Base-by-base conservation (phyloP, 495 filamentous ascomycete species). In the Penicillium waksmanii region DNA sequence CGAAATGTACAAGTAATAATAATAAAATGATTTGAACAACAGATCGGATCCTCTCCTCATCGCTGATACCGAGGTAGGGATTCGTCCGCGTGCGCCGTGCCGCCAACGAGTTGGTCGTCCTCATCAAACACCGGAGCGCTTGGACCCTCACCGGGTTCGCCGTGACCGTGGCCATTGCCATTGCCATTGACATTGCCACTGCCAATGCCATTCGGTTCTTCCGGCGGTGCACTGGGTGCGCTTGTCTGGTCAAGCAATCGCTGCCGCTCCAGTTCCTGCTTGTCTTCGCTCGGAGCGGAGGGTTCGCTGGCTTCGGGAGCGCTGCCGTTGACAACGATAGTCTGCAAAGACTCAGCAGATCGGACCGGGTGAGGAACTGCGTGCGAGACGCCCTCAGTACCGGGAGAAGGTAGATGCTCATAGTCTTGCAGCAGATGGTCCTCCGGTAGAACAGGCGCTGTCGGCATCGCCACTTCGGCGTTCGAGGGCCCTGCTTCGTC, bases 201-300 rank as follows among this genome's bases (percentile, higher is more conserved):
- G 27, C 27, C 27, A 31, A 6, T 31, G 17, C 78, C 78, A 36
- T 85, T 79, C 21, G 77, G 77, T 15, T 62, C 56, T 18, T 71
- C 72, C 21, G 92, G 60, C 1, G 60, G 64, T 53, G 56, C 64
- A 50, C 60, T 62, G 5, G 64, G 93, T 3, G 89, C 84, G 66
- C 89, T 93, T 0, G 85, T 85, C 64, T 92, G 86, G 58, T 82
- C 81, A 49, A 93, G 75, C 5, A 97, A 73, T 56, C 91, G 81
- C 49, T 82, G 85, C 6, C 90, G 84, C 66, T 96, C 91, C 19
- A 92, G 79, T 65, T 96, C 94, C 64, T 89, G 86, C 69, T 97
- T 97, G 67, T 97, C 93, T 21, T 92, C 90, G n/a, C 55, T 49
- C 13, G 60, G 57, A 1, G 53, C 61, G 21, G 68, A 57, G 18